Conservation (phyloP, 768 basidiomycete species). For the Termitomyces sp. region DNA sequence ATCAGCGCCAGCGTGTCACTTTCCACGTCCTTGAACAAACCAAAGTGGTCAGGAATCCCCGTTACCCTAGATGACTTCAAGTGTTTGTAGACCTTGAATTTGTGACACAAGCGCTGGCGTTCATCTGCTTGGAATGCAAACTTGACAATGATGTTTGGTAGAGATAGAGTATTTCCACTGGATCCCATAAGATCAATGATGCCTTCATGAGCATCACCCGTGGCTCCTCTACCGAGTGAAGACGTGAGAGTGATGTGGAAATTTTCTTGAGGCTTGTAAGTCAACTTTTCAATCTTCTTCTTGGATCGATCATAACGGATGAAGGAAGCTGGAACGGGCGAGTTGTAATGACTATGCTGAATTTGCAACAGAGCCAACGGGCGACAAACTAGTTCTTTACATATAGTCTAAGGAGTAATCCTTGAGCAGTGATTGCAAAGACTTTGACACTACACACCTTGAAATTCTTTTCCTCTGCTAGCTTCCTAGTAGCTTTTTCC, state of each 20-base stretch:
- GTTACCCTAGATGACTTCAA: not conserved
- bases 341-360: no score
- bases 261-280: not conserved
- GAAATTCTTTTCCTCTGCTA: not conserved
- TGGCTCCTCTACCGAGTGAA: not conserved
- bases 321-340: not conserved
- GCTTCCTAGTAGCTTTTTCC: no score
- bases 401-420: no score
- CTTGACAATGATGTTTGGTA: conserved; percentile 7
- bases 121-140: conserved; percentile 7
- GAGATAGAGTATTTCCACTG: not conserved
- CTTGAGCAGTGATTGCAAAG: no score
- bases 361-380: no score
- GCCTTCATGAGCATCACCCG: not conserved
- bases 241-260: not conserved
- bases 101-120: conserved; percentile 11
- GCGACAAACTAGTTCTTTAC: no score
- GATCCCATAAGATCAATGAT: not conserved
- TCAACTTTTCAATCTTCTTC: not conserved
- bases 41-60: conserved; percentile 9
- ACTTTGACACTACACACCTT: no score
- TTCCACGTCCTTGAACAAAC: conserved; percentile 15
- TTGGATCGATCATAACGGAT: no score
- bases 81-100: conserved; percentile 13
- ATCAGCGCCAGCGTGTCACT: conserved; percentile 10